Base-by-base conservation (phyloP, 164 flowering plant genomes). In the Berberis vulgaris region DNA sequence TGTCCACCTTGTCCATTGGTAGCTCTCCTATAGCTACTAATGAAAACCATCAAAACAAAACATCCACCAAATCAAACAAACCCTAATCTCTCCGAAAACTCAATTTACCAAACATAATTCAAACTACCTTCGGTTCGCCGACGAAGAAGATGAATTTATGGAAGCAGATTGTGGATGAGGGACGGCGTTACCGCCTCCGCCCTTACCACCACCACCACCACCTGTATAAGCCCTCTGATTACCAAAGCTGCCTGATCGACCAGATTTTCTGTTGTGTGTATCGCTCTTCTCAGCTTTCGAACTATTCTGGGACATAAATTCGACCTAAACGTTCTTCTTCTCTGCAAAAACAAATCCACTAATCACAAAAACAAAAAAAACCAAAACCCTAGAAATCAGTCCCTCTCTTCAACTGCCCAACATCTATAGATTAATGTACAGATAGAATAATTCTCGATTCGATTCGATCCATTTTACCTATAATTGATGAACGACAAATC, bases 241-340 rank as follows among this genome's bases (percentile, higher is more conserved):
- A 67, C 65, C 63, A 11, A 72, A 69, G 68, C 57, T 72, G 10
- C 79, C 78, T 49, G 73, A 73, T 75, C 81, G 81, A 47, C 75
- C 75, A 63, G 74, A 65, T 76, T 72, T 85, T 56, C 80, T 68
- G 58, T 62, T 59, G 63, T 75, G 82, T 11, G 81, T 46, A 59
- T 86, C 87, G 83, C 69, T 77, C 78, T 76, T 86, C n/a, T 86
- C 91, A 66, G 75, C 71, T 83, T 84, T 83, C 45, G 89, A 75
- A 81, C 82, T 93, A 84, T 84, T 85, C 79, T 69, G 71, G 88
- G 91, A 85, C 97, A 91, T 91, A 86, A 65, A 84, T 85, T 61
- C 85, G 26, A 26, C 26, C 26, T 26, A 26, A 26, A 26, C 26
- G 26, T 26, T 26, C 26, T 26, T 26, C 26, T 26, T 26, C 26